Evolutionary conservation across 202 grass and related monocot species (phyloP).

Genomic region (Saccharum hybrid): DNA sequence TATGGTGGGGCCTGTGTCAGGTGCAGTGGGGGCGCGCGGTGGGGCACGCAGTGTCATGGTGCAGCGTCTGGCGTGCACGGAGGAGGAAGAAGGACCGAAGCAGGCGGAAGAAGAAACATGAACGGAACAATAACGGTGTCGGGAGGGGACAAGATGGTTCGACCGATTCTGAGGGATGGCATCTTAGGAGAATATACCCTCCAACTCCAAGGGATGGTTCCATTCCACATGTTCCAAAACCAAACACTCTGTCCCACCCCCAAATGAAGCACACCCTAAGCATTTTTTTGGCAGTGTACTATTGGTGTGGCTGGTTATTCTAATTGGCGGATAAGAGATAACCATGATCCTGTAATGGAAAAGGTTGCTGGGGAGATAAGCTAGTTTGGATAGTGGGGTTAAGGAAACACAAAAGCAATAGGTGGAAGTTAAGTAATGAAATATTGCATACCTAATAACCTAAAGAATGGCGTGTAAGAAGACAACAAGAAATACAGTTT

Average conservation of each 20-base stretch:
- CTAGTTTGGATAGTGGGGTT: neutral
- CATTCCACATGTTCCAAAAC: neutral
- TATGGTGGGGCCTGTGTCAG: neutral
- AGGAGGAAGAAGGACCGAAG: neutral
- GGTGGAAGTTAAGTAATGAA: slow-evolving; percentile 35
- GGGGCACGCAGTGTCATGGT: neutral
- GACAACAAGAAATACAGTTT: slow-evolving; percentile 27
- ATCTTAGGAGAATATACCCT: slow-evolving; percentile 4
- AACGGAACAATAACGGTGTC: neutral
- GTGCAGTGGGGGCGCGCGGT: neutral
- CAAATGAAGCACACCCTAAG: neutral
- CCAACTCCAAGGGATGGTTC: neutral
- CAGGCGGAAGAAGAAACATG: neutral
- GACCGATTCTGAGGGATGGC: neutral
- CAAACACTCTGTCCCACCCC: neutral
- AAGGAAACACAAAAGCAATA: slow-evolving; percentile 28
- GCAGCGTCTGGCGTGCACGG: neutral
- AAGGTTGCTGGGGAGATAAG: slow-evolving; percentile 11
- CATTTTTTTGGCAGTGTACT: neutral
- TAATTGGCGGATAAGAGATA: slow-evolving; percentile 27
- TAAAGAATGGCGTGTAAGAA: slow-evolving; percentile 23
- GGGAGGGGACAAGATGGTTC: neutral
- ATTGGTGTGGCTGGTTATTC: slow-evolving; percentile 14
- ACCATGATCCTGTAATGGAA: slow-evolving; percentile 31
- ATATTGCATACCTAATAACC: slow-evolving; percentile 35